Evolutionary conservation across 305 asterid species (phyloP).

Genomic region (Solanum chacoense): DNA sequence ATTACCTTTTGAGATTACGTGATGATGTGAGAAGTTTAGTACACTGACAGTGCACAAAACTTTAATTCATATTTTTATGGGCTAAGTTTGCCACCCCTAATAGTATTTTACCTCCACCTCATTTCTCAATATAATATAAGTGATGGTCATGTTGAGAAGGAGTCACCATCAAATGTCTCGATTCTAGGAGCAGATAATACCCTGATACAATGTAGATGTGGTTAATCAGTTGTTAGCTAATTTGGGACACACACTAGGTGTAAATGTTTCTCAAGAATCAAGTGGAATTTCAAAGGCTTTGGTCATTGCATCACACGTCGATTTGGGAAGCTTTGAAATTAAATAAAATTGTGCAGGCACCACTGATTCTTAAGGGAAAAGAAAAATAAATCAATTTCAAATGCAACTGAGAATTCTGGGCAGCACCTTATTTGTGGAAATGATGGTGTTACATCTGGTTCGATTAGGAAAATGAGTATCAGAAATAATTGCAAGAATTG

Average conservation of each 20-base stretch:
- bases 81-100: too few species aligned
- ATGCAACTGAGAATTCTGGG: not conserved
- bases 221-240: not conserved
- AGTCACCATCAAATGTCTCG: not conserved
- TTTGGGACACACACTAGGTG: not conserved
- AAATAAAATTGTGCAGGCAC: not conserved
- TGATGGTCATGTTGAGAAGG: not conserved
- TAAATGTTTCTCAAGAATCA: not conserved
- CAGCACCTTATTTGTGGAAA: not conserved
- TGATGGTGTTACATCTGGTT: not conserved
- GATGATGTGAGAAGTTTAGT: not conserved
- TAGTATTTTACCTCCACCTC: not conserved
- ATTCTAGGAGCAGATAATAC: not conserved
- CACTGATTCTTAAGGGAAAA: not conserved
- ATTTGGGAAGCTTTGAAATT: not conserved
- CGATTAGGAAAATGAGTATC: not conserved
- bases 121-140: not conserved
- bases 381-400: not conserved
- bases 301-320: not conserved
- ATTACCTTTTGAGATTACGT: not conserved
- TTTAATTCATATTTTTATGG: not conserved
- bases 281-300: not conserved
- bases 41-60: not conserved
- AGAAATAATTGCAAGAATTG: not conserved
- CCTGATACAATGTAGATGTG: not conserved